Conservation (phyloP, 805 yeast species). For the Nakazawaea wyomingensis region DNA sequence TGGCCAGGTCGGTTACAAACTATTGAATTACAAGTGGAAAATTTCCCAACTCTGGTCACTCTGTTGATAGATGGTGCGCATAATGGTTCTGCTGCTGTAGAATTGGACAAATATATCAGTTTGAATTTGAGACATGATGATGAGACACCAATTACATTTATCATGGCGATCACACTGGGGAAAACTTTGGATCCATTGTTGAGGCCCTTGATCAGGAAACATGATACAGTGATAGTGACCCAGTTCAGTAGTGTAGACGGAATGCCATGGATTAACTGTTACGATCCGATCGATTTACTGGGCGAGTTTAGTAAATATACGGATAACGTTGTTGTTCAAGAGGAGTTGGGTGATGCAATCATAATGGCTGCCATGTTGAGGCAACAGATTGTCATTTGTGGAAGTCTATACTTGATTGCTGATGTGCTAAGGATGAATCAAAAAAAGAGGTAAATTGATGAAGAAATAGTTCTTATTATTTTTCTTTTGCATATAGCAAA, state of each 20-base stretch:
- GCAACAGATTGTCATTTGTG: slow-evolving; percentile 49
- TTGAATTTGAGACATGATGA: slow-evolving; percentile 16
- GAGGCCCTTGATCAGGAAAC: slow-evolving; percentile 38
- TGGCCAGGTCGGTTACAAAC: slow-evolving; percentile 91
- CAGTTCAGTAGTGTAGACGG: slow-evolving; percentile 68
- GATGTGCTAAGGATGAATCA: slow-evolving; percentile 40
- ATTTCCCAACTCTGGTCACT: slow-evolving; percentile 20
- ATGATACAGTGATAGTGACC: slow-evolving; percentile 59
- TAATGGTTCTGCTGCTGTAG: slow-evolving; percentile 79
- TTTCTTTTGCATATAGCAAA: too few species aligned
- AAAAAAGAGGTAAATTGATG: too few species aligned
- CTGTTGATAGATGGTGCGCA: slow-evolving; percentile 89
- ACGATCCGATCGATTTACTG: slow-evolving; percentile 28
- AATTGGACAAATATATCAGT: slow-evolving; percentile 52
- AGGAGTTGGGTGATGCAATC: slow-evolving; percentile 24
- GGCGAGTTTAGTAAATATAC: slow-evolving; percentile 18
- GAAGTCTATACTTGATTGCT: slow-evolving; percentile 65
- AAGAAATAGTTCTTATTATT: too few species aligned
- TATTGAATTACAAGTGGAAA: slow-evolving; percentile 25
- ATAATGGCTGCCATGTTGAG: slow-evolving; percentile 17
- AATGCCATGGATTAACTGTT: slow-evolving; percentile 88
- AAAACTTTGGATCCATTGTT: slow-evolving; percentile 54
- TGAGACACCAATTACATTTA: slow-evolving; percentile 37
- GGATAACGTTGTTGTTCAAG: slow-evolving; percentile 21
- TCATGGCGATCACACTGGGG: slow-evolving; percentile 74